Evolutionary conservation across 2,329 filamentous ascomycete genomes (phyloP), one percentile per base, ranked within the genome.

Genomic region (Ambrosiella xylebori): DNA sequence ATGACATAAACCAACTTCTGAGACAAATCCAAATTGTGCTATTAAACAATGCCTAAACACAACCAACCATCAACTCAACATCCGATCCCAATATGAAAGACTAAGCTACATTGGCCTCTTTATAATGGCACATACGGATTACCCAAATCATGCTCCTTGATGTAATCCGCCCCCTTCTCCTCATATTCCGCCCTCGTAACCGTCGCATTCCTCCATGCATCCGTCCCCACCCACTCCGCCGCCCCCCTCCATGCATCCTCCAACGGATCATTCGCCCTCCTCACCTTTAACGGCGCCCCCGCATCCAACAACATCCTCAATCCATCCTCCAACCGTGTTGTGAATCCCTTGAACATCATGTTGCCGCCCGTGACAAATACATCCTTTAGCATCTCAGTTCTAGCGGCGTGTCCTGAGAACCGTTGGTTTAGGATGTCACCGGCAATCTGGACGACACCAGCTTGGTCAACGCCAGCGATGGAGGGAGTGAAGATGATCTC

Each of bases 301-400:
- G 82, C 76, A 1, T 89, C 86, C 63, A 96, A 69, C 61, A 88
- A 78, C 0, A 82, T 80, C 41, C 79, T 77, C 57, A 97, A 73
- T 53, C 93, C 91, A 37, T 78, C 76, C 55, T 78, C 74, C 61
- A 97, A 72, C 37, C 91, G 76, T 65, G 94, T 84, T 65, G 96
- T 89, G 66, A 98, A 95, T 62, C 86, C 86, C 60, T 79, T 72
- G 71, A 96, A 95, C 51, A 95, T 71, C 0, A 86, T 88, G 68
- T 91, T 91, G 13, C 94, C 93, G n/a, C 93, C 91, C 0, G 91
- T 97, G 45, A 97, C 71, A 73, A 98, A 97, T 41, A 98, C 78
- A 68, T 98, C 91, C 51, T 80, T 81, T 19, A 96, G 72, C 49
- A 96, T 82, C 50, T 81, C 80, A 63, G 85, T 77, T 59, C 84